Percentiles rank a stretch among this genome's conserved stretches.
Evolutionary conservation across 148 eudicot species (phyloP).

Genomic region (Arctostaphylos glauca): DNA sequence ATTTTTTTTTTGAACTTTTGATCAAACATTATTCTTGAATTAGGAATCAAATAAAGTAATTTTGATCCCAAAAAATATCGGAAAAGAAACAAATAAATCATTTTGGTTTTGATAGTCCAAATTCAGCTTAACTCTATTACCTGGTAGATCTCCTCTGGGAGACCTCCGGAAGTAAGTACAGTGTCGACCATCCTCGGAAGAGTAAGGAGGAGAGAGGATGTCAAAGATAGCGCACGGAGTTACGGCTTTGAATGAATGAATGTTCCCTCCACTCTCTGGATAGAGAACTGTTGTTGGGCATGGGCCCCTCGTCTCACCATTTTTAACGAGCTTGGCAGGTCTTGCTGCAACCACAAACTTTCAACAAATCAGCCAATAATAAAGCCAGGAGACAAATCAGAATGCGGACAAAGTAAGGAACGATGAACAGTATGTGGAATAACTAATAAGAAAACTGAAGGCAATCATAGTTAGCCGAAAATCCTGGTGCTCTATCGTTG

Average conservation of each 20-base stretch:
- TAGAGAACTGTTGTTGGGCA: conserved; percentile 76
- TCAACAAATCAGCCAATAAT: not conserved
- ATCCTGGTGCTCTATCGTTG: not conserved
- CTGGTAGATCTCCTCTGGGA: conserved; percentile 45
- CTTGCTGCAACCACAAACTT: conserved; percentile 42
- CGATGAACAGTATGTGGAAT: not conserved
- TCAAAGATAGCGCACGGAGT: conserved; percentile 95
- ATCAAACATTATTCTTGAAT: too few relatives aligned
- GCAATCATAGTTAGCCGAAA: not conserved
- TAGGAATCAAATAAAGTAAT: too few relatives aligned
- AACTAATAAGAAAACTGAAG: not conserved
- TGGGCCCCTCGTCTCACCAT: conserved; percentile 82
- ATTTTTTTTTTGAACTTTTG: too few relatives aligned
- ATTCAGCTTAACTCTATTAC: conserved; percentile 22
- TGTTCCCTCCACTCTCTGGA: conserved; percentile 86
- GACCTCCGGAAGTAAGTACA: conserved; percentile 61
- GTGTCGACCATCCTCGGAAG: conserved; percentile 82
- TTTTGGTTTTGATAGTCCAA: not conserved
- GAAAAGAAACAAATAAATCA: not conserved
- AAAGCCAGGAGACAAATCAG: not conserved
- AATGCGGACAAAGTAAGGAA: not conserved
- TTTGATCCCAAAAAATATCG: not conserved
- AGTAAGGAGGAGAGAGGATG: conserved; percentile 93
- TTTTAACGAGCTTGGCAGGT: conserved; percentile 71
- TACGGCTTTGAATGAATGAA: conserved; percentile 85